Conservation (phyloP, 2,329 filamentous ascomycete species). For the Pyrenophora graminea region DNA sequence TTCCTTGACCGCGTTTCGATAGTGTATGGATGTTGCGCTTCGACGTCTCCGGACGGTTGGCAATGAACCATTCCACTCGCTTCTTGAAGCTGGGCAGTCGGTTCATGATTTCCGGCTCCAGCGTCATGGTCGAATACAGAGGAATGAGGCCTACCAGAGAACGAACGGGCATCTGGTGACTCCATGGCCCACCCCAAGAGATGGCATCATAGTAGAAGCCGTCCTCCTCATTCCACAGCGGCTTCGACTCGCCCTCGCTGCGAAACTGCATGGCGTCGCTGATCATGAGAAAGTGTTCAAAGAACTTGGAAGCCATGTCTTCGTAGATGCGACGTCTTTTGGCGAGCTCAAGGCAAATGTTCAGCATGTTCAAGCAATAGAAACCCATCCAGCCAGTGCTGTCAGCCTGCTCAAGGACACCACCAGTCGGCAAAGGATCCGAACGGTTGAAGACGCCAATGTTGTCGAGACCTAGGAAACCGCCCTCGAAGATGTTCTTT, state of each 20-base stretch:
- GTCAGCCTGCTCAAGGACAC: conserved; percentile 92
- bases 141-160: conserved; percentile 94
- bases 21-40: conserved; percentile 96
- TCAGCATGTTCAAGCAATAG: conserved; percentile 94
- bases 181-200: conserved; percentile 91
- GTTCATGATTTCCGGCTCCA: conserved; percentile 92
- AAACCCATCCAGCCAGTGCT: conserved; percentile 99
- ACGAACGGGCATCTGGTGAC: conserved; percentile 87
- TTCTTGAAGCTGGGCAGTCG: conserved; percentile 92
- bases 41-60: conserved; percentile 82
- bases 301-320: conserved; percentile 97
- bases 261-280: conserved; percentile 90
- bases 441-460: conserved; percentile 98
- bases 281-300: conserved; percentile 97
- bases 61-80: conserved; percentile 90
- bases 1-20: conserved; percentile 83
- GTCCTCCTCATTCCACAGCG: conserved; percentile 94
- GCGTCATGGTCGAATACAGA: conserved; percentile 85
- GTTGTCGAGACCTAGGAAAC: conserved; percentile 93
- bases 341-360: conserved; percentile 91
- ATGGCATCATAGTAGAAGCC: conserved; percentile 99
- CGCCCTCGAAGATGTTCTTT: conserved; percentile 97
- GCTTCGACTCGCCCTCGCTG: conserved; percentile 71
- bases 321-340: conserved; percentile 96
- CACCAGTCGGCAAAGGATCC: conserved; percentile 89